A percentile compares a stretch with the other conserved stretches of the same genome.
These are phyloP conservation scores for Dryadomyces quercivorus DNA, from an alignment of 2,329 filamentous ascomycete species.

Conservation along the genomic window DNA sequence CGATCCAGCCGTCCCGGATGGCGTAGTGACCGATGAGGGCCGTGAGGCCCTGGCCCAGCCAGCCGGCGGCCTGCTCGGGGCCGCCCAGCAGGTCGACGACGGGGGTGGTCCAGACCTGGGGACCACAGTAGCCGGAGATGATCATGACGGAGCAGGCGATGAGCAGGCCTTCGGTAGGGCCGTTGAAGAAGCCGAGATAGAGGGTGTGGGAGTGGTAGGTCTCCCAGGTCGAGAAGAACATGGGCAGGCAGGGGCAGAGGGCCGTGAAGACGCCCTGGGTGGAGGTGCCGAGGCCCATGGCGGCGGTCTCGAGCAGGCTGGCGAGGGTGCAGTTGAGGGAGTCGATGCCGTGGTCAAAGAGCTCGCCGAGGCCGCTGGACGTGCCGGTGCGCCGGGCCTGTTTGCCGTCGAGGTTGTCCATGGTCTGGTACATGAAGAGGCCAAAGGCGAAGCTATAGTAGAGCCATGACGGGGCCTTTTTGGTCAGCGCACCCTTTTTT, in stretches of 20 bases:
- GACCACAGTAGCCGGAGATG: slow-evolving; percentile 76
- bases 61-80: slow-evolving; percentile 14
- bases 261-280: slow-evolving; percentile 84
- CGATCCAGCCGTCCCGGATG: slow-evolving; percentile 83
- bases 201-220: slow-evolving; percentile 97
- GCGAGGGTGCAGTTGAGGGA: slow-evolving; percentile 94
- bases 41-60: slow-evolving; percentile 35
- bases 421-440: slow-evolving; percentile 97
- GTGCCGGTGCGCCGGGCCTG: slow-evolving; percentile 91
- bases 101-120: slow-evolving; percentile 71
- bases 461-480: slow-evolving; percentile 72
- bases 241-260: slow-evolving; percentile 79
- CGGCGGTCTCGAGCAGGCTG: slow-evolving; percentile 79
- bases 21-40: slow-evolving; percentile 55
- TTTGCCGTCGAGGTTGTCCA: slow-evolving; percentile 98
- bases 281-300: slow-evolving; percentile 80
- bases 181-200: slow-evolving; percentile 93
- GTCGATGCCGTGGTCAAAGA: slow-evolving; percentile 98
- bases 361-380: slow-evolving; percentile 85
- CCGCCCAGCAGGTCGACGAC: slow-evolving; percentile 58
- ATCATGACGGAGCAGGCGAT: slow-evolving; percentile 81
- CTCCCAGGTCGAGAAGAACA: slow-evolving; percentile 99
- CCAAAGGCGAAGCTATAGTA: slow-evolving; percentile 95
- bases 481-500: background rate
- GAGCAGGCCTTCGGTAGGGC: slow-evolving; percentile 87